phyloP scores from a whole-genome alignment of 108 stramenopile genomes.

The Nitzschia putrida region DNA sequence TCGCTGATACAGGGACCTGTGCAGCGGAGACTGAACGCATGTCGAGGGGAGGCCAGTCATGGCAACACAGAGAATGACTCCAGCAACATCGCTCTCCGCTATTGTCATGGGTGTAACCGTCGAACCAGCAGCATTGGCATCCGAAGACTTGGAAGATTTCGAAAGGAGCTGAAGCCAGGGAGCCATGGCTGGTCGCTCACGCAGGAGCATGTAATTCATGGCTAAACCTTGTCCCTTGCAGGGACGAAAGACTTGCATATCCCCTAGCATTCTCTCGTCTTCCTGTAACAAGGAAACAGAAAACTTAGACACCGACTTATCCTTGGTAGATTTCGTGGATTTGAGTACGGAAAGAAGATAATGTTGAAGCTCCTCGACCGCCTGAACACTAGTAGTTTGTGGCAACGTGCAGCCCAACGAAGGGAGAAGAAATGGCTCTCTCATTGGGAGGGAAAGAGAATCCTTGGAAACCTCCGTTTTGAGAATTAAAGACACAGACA shows the following conservation, averaged over 20 bases:
- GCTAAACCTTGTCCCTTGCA: constrained; percentile 39
- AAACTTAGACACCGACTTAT: constrained; percentile 1
- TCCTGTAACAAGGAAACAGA: constrained; percentile 22
- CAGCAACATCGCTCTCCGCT: constrained; percentile 22
- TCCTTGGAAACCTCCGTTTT: constrained; percentile 20
- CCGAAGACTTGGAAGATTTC: constrained; percentile 5
- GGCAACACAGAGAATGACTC: constrained; percentile 37
- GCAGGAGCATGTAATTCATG: constrained; percentile 40
- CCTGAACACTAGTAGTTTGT: constrained; percentile 13
- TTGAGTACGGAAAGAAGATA: constrained; percentile 27
- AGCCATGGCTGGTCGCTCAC: constrained; percentile 17
- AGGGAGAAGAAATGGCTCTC: constrained; percentile 40
- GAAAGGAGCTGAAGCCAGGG: constrained; percentile 26
- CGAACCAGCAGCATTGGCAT: background rate
- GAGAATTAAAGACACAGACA: constrained; percentile 37
- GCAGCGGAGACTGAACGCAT: constrained; percentile 29
- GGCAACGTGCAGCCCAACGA: constrained; percentile 34
- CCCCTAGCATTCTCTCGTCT: constrained; percentile 26
- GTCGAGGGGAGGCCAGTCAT: constrained; percentile 36
- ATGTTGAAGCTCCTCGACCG: constrained; percentile 37
- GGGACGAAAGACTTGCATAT: constrained; percentile 46
- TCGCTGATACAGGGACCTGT: constrained; percentile 34
- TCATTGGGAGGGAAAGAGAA: constrained; percentile 16
- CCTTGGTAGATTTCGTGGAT: constrained; percentile 14
- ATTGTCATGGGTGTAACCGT: background rate